Evolutionary conservation across 768 basidiomycete genomes (phyloP), one percentile per base, ranked within the genome.

Genomic region (Auricularia auricula-judae): DNA sequence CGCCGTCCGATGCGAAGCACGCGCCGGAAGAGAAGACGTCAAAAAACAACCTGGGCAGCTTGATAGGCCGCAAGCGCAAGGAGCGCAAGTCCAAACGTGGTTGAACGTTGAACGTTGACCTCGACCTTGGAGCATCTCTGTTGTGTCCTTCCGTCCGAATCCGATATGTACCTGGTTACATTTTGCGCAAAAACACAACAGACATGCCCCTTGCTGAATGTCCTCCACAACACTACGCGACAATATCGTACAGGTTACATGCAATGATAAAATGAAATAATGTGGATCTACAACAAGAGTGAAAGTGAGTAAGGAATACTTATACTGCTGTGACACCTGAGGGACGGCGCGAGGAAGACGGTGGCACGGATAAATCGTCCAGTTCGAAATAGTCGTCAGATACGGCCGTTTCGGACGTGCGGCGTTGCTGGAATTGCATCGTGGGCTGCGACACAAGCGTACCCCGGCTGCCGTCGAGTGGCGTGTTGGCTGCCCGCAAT

Each of bases 31-130:
- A 36, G 51, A 29, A 29, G 61, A 54, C 36, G 34, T 21, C 64
- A 7, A 36, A 39, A 16, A 65, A 65, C 60, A 33, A 58, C 23
- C 59, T 65, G 36, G 64, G 64, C 5, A 61, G 64, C 34, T 39
- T 65, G 3, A 65, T 65, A 7, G 64, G 64, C 12, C 56, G 64
- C 11, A 65, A 65, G 43, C 64, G 64, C 56, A 59, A 59, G 34
- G 56, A 59, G 23, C 56, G 56, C 34, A 51, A 51, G 21, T 8
- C 47, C 14, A 51, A 51, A 18, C 47, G 47, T 18, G 21, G 47
- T 18, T 51, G 21, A 21, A 11, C 39, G 8, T 42, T 7, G 39
- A 42, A 11, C 39, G 8, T 42, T 7, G 39, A 42, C 39, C 7
- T 42, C 39, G 39, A 42, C 12, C 7, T 42, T 14, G 39, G 8